phyloP scores from a whole-genome alignment of 345 rosid genomes.

The Clausena lansium region DNA sequence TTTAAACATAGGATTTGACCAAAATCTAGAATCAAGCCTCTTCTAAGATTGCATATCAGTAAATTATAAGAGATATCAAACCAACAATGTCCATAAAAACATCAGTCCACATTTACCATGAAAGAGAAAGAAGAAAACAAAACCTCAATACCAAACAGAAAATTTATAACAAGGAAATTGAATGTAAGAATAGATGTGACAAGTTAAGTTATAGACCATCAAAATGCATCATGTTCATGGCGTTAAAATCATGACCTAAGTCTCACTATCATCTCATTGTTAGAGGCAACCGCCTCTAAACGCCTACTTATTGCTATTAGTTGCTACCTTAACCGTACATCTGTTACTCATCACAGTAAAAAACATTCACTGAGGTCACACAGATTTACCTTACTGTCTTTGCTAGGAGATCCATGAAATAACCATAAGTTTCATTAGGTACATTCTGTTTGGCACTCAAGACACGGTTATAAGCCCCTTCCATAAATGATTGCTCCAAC shows the following conservation, averaged over 20 bases:
- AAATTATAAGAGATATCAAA: not conserved
- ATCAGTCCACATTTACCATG: not conserved
- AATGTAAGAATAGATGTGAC: not conserved
- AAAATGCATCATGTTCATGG: not conserved
- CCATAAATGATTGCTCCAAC: conserved; percentile 99
- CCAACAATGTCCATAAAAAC: not conserved
- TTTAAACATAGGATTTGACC: not conserved
- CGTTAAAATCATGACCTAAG: not conserved
- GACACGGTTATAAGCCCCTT: conserved; percentile 96
- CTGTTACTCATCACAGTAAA: not conserved
- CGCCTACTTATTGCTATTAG: not conserved
- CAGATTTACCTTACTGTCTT: conserved; percentile 81
- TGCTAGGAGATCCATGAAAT: conserved; percentile 98
- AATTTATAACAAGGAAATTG: not conserved
- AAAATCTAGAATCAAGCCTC: not conserved
- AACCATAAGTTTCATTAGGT: conserved; percentile 80
- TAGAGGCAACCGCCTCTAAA: not conserved
- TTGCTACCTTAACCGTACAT: not conserved
- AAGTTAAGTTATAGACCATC: not conserved
- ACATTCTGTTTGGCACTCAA: conserved; percentile 87
- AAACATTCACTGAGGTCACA: not conserved
- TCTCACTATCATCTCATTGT: not conserved
- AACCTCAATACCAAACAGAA: not conserved
- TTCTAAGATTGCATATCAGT: conserved; percentile 2
- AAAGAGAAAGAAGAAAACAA: not conserved